These are phyloP conservation scores for Colletotrichum sp. DNA, from an alignment of 2,329 filamentous ascomycete genomes.

Conservation along the genomic window DNA sequence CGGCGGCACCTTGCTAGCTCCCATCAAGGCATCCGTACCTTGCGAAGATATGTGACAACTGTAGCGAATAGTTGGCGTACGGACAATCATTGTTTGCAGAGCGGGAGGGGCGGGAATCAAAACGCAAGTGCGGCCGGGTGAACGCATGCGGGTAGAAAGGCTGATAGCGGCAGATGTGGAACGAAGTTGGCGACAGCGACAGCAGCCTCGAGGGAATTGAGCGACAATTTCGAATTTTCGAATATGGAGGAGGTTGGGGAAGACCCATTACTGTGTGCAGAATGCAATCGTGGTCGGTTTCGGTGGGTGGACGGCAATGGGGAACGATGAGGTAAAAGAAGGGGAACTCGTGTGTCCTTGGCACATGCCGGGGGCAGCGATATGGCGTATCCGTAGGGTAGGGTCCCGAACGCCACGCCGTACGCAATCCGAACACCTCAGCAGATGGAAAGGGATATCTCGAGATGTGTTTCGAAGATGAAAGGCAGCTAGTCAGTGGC, in stretches of 20 bases:
- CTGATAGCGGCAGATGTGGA: background rate
- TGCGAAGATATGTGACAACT: background rate
- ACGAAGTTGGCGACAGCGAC: background rate
- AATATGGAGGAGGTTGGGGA: background rate
- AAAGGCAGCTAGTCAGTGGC: background rate
- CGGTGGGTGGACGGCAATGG: background rate
- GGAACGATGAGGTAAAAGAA: constrained; percentile 7
- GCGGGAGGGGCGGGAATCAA: background rate
- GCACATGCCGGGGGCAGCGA: background rate
- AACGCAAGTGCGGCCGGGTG: background rate
- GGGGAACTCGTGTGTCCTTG: background rate
- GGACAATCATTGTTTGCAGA: background rate
- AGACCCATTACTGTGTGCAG: background rate
- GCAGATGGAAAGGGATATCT: background rate
- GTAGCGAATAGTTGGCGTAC: background rate
- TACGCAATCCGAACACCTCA: background rate
- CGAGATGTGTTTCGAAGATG: background rate
- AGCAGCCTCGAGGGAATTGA: background rate
- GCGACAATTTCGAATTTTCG: background rate
- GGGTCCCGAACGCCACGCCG: background rate
- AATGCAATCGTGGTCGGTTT: background rate
- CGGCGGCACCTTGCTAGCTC: background rate
- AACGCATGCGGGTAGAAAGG: background rate
- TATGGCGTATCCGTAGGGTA: background rate
- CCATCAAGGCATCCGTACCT: background rate